phyloP scores from a whole-genome alignment of 768 basidiomycete genomes.

The Kondoa malvinella region DNA sequence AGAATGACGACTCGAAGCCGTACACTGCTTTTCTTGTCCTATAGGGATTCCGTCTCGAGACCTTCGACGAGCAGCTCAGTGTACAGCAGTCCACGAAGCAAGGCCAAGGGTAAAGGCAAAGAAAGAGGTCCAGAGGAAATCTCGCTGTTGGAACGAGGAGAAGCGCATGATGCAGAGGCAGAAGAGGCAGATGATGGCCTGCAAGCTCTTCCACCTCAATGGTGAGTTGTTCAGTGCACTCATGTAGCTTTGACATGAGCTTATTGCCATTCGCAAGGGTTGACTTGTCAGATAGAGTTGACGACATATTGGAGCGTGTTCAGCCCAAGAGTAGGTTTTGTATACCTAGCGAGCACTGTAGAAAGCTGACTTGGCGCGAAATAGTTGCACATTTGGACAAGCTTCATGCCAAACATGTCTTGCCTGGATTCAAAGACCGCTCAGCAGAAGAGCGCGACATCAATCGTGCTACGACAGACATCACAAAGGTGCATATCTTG shows the following conservation, averaged over 20 bases:
- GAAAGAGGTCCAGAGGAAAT: conserved; percentile 42
- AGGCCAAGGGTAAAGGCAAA: conserved; percentile 41
- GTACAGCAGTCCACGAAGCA: conserved; percentile 29
- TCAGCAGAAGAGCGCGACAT: conserved; percentile 87
- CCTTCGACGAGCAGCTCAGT: conserved; percentile 30
- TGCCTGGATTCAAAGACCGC: conserved; percentile 93
- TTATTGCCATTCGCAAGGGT: too few relatives aligned
- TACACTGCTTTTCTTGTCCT: conserved; percentile 83
- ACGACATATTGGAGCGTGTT: conserved; percentile 52
- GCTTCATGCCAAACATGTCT: conserved; percentile 83
- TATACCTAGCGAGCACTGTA: not conserved
- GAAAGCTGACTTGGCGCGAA: conserved; percentile 20
- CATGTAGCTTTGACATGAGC: too few relatives aligned
- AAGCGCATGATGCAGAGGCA: conserved; percentile 1
- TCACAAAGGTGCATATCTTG: conserved; percentile 57
- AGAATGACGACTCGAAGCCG: conserved; percentile 59
- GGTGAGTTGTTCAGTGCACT: conserved; percentile 44
- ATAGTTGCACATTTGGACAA: conserved; percentile 78
- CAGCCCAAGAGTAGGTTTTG: not conserved
- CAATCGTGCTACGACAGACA: conserved; percentile 61
- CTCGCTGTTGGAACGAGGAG: conserved; percentile 15
- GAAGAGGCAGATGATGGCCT: conserved; percentile 1
- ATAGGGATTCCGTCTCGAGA: conserved; percentile 52
- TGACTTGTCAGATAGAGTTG: too few relatives aligned
- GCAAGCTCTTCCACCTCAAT: not conserved